Evolutionary conservation across 257 asterid genomes (phyloP).

Genomic region (Leonotis leonurus): DNA sequence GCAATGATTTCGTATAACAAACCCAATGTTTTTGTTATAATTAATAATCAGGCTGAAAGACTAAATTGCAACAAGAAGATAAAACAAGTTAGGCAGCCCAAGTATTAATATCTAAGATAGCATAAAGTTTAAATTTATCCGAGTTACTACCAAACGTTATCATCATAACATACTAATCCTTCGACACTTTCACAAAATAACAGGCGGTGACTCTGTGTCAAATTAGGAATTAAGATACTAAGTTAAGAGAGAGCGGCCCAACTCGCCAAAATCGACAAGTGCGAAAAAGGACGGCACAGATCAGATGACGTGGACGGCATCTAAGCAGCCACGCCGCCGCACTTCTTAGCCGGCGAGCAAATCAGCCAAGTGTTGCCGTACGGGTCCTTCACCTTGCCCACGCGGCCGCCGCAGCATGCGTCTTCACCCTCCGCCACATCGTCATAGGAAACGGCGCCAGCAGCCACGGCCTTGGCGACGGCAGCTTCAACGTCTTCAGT

Average conservation of each 20-base stretch:
- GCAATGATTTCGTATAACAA: too few species aligned
- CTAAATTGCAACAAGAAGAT: too few species aligned
- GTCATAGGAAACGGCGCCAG: slow-evolving; percentile 50
- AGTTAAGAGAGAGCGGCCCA: background rate
- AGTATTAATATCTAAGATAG: too few species aligned
- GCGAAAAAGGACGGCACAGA: background rate
- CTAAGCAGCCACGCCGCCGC: slow-evolving; percentile 38
- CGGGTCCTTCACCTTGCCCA: slow-evolving; percentile 63
- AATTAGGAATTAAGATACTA: background rate
- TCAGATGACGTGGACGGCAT: slow-evolving; percentile 13
- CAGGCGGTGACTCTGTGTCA: background rate
- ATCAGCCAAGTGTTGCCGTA: slow-evolving; percentile 68
- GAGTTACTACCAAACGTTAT: background rate
- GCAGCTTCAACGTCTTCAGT: slow-evolving; percentile 59
- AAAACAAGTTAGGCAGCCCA: too few species aligned
- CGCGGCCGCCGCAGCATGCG: slow-evolving; percentile 53
- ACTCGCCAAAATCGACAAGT: background rate
- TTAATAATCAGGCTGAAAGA: too few species aligned
- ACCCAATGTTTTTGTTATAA: too few species aligned
- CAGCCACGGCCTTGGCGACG: slow-evolving; percentile 41
- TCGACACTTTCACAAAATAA: background rate
- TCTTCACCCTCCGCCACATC: slow-evolving; percentile 36
- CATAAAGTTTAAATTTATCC: background rate
- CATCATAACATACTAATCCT: background rate
- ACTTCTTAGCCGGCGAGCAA: slow-evolving; percentile 33